These are phyloP conservation scores for Colletotrichum shisoi DNA, from an alignment of 2,329 filamentous ascomycete species.

Conservation along the genomic window DNA sequence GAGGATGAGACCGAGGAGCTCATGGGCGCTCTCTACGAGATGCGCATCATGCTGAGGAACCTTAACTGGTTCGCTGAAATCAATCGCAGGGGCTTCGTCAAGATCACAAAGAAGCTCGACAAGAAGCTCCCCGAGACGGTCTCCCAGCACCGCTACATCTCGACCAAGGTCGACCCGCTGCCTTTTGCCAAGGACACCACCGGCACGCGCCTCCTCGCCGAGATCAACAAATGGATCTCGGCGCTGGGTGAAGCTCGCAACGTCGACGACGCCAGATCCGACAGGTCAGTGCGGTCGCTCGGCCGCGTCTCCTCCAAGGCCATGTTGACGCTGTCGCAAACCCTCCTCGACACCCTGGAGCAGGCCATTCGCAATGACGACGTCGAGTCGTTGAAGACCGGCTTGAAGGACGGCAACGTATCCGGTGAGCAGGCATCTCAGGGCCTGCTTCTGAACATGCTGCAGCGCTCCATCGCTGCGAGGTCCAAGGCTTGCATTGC, in stretches of 20 bases:
- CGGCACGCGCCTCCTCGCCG: slow-evolving; percentile 58
- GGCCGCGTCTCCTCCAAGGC: slow-evolving; percentile 79
- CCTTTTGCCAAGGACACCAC: slow-evolving; percentile 80
- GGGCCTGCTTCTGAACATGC: slow-evolving; percentile 76
- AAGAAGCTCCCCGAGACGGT: slow-evolving; percentile 84
- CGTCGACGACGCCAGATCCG: slow-evolving; percentile 77
- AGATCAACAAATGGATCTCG: slow-evolving; percentile 92
- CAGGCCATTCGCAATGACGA: slow-evolving; percentile 75
- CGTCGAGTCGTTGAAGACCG: slow-evolving; percentile 61
- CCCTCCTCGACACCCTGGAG: slow-evolving; percentile 75
- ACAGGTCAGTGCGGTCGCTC: slow-evolving; percentile 77
- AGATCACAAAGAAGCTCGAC: slow-evolving; percentile 98
- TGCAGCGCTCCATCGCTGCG: slow-evolving; percentile 78
- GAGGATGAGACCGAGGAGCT: slow-evolving; percentile 90
- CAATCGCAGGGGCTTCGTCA: slow-evolving; percentile 92
- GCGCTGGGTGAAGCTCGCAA: slow-evolving; percentile 78
- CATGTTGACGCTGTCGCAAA: slow-evolving; percentile 73
- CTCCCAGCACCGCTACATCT: slow-evolving; percentile 85
- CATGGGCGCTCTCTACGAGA: slow-evolving; percentile 86
- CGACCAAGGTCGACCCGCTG: slow-evolving; percentile 87
- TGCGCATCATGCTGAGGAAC: slow-evolving; percentile 86
- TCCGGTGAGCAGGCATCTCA: slow-evolving; percentile 65
- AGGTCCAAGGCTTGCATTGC: slow-evolving; percentile 74
- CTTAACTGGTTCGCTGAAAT: slow-evolving; percentile 98
- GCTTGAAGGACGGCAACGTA: slow-evolving; percentile 65